Evolutionary conservation across 208 protist species (phyloP).

Genomic region (Lotmaria passim): DNA sequence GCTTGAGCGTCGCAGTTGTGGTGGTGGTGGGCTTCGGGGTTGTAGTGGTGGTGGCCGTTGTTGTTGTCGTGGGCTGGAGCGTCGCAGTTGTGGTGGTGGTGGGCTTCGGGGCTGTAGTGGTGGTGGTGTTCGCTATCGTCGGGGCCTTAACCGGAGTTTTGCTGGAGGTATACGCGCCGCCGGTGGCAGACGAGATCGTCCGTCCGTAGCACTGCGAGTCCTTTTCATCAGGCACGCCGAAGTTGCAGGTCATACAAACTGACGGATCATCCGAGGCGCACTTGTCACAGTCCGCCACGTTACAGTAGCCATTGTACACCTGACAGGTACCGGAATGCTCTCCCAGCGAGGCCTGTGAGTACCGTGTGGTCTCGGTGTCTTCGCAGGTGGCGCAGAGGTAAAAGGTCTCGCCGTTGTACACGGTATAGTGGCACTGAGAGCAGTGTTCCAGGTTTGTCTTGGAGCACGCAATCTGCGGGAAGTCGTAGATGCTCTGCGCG

Average conservation of each 20-base stretch:
- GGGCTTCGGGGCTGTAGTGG: background rate
- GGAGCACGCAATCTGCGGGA: background rate
- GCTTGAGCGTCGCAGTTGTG: too few relatives aligned
- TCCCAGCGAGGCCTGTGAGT: background rate
- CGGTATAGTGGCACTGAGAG: slow-evolving; percentile 3
- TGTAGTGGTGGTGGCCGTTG: too few relatives aligned
- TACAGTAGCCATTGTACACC: too few relatives aligned
- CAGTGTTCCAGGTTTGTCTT: background rate
- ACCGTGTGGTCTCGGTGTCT: background rate
- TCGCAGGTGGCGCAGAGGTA: slow-evolving; percentile 7
- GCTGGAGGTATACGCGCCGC: background rate
- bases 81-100: background rate
- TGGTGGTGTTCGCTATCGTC: background rate
- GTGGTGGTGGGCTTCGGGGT: too few relatives aligned
- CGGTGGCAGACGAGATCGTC: background rate
- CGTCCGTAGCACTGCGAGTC: background rate
- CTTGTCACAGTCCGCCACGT: background rate
- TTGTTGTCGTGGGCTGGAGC: too few relatives aligned
- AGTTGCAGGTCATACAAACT: background rate
- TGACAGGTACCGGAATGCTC: background rate
- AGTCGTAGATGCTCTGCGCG: background rate
- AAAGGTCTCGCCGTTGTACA: background rate
- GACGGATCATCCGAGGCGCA: background rate
- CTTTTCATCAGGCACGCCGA: background rate
- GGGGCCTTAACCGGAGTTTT: background rate